phyloP scores from a whole-genome alignment of 2,329 filamentous ascomycete genomes.

The Pseudonectria buxi region DNA sequence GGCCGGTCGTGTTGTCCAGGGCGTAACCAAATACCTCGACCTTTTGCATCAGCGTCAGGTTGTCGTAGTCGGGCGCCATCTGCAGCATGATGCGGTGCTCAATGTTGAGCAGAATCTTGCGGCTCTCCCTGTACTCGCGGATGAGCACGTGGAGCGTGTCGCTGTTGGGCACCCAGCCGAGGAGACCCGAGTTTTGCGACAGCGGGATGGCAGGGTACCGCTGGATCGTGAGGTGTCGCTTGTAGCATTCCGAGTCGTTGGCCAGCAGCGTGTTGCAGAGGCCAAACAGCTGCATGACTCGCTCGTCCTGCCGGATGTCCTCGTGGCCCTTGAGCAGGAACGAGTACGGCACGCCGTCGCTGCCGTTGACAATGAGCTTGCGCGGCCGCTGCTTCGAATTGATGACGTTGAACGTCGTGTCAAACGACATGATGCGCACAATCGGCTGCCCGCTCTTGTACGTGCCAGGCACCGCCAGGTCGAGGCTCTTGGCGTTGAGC shows the following conservation, averaged over 20 bases:
- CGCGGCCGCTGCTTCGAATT: slow-evolving; percentile 94
- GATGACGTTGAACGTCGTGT: slow-evolving; percentile 84
- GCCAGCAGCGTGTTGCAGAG: slow-evolving; percentile 92
- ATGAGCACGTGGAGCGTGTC: slow-evolving; percentile 96
- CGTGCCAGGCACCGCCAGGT: slow-evolving; percentile 91
- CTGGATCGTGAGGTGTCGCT: slow-evolving; percentile 93
- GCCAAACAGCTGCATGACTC: slow-evolving; percentile 98
- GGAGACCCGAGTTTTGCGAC: slow-evolving; percentile 88
- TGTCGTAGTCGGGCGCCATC: slow-evolving; percentile 99
- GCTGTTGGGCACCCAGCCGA: slow-evolving; percentile 96
- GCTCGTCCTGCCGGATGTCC: slow-evolving; percentile 96
- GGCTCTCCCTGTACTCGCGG: slow-evolving; percentile 91
- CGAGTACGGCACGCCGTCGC: slow-evolving; percentile 79
- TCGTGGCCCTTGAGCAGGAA: slow-evolving; percentile 98
- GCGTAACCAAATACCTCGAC: slow-evolving; percentile 99
- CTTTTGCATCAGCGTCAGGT: slow-evolving; percentile 98
- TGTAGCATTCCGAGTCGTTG: slow-evolving; percentile 93
- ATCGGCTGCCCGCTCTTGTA: slow-evolving; percentile 75
- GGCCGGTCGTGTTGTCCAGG: slow-evolving; percentile 96
- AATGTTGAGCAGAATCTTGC: slow-evolving; percentile 97
- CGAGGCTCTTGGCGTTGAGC: slow-evolving; percentile 75
- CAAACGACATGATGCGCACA: slow-evolving; percentile 82
- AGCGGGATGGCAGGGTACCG: slow-evolving; percentile 94
- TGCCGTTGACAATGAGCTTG: slow-evolving; percentile 81
- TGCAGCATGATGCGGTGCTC: slow-evolving; percentile 99